Percentiles rank a stretch among this genome's conserved stretches.
phyloP scores from a whole-genome alignment of 345 rosid species.

The Gossypium thurberi region DNA sequence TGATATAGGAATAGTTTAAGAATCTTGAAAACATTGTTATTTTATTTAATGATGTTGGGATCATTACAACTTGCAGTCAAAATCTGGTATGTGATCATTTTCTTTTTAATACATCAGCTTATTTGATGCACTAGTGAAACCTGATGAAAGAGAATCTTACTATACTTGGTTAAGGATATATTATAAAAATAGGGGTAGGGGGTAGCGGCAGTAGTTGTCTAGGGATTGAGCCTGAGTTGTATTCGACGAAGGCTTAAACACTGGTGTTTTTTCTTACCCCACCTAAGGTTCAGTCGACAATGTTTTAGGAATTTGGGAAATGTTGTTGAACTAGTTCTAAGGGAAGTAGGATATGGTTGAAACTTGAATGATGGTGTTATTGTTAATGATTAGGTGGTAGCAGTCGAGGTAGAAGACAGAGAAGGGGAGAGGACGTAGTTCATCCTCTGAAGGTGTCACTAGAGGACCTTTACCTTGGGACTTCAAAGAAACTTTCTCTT shows the following conservation, averaged over 20 bases:
- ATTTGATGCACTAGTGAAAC: neutral
- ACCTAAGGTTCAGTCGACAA: too few species aligned
- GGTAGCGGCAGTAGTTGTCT: too few species aligned
- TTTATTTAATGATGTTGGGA: neutral
- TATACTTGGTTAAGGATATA: neutral
- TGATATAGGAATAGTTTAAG: neutral
- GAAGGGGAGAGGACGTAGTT: conserved; percentile 85
- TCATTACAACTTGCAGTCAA: neutral
- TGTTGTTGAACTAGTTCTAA: neutral
- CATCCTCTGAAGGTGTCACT: conserved; percentile 71
- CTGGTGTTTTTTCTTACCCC: too few species aligned
- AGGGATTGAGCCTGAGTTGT: too few species aligned
- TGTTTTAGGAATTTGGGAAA: neutral
- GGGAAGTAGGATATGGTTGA: neutral
- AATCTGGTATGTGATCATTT: neutral
- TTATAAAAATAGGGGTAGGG: too few species aligned
- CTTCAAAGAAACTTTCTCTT: conserved; percentile 75
- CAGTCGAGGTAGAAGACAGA: conserved; percentile 75
- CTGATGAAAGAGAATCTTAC: neutral
- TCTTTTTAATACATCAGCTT: neutral
- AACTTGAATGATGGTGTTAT: neutral
- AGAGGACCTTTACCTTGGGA: conserved; percentile 75
- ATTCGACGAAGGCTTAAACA: too few species aligned
- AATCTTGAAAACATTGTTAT: neutral
- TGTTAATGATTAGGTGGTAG: conserved; percentile 41